phyloP scores from a whole-genome alignment of 2,329 filamentous ascomycete genomes.

The Diaporthe citrichinensis region DNA sequence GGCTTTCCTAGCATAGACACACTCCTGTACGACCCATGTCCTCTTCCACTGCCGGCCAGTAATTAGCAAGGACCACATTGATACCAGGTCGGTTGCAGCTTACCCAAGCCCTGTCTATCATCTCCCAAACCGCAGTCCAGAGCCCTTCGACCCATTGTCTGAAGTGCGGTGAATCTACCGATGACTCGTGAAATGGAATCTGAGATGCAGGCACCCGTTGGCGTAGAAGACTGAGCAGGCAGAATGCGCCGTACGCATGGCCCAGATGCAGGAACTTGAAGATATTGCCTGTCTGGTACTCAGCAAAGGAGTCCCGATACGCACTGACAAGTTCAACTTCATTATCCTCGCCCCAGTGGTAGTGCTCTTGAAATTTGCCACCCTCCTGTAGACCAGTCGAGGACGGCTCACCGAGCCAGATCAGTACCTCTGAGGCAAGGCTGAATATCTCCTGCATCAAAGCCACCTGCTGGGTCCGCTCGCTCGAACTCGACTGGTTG shows the following conservation, averaged over 20 bases:
- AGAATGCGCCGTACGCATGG: not conserved
- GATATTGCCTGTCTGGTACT: not conserved
- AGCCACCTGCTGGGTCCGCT: constrained; percentile 32
- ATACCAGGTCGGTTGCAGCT: not conserved
- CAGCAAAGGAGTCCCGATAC: not conserved
- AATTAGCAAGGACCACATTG: not conserved
- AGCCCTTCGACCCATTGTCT: not conserved
- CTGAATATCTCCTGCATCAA: constrained; percentile 32
- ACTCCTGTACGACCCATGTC: not conserved
- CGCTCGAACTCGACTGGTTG: constrained; percentile 9
- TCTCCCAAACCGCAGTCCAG: constrained; percentile 9
- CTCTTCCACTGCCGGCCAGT: not conserved
- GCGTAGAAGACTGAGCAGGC: not conserved
- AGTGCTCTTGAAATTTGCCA: not conserved
- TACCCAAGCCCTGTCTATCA: constrained; percentile 15
- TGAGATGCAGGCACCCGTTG: not conserved
- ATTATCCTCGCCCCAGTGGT: not conserved
- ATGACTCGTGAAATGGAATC: not conserved
- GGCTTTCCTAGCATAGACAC: constrained; percentile 3
- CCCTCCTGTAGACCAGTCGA: not conserved
- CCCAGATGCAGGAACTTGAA: not conserved
- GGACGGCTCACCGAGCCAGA: constrained; percentile 30
- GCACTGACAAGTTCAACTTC: not conserved
- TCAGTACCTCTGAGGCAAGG: constrained; percentile 16
- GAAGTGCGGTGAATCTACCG: not conserved